Evolutionary conservation across 108 stramenopile species (phyloP).

Genomic region (Craspedostauros australis): DNA sequence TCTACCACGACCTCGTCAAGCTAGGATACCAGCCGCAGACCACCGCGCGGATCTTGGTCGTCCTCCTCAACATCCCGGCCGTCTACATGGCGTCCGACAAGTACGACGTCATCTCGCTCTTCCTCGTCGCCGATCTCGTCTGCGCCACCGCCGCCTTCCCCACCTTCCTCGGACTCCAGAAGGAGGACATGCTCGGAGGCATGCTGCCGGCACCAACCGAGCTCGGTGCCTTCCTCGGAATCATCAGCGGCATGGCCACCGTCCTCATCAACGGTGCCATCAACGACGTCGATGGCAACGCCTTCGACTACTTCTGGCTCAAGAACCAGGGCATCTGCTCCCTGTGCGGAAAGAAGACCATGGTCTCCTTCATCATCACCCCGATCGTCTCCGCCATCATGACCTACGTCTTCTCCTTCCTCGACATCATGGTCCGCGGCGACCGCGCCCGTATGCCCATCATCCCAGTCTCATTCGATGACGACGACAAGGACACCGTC

Average conservation of each 20-base stretch:
- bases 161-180: slow-evolving; percentile 62
- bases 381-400: slow-evolving; percentile 43
- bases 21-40: slow-evolving; percentile 35
- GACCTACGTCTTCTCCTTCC: slow-evolving; percentile 47
- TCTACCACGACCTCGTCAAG: slow-evolving; percentile 48
- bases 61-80: slow-evolving; percentile 57
- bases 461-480: slow-evolving; percentile 28
- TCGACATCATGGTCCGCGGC: slow-evolving; percentile 60
- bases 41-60: slow-evolving; percentile 37
- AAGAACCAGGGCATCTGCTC: slow-evolving; percentile 54
- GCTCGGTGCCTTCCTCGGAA: slow-evolving; percentile 60
- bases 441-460: slow-evolving; percentile 49
- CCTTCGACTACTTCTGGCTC: slow-evolving; percentile 74
- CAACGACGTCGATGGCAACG: slow-evolving; percentile 43
- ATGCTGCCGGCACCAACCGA: slow-evolving; percentile 66
- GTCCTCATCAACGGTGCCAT: slow-evolving; percentile 63
- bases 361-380: slow-evolving; percentile 73
- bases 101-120: slow-evolving; percentile 62
- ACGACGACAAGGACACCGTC: slow-evolving; percentile 2
- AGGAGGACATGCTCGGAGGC: slow-evolving; percentile 40
- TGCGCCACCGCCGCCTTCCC: slow-evolving; percentile 70
- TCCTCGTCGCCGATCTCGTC: slow-evolving; percentile 77
- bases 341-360: slow-evolving; percentile 63
- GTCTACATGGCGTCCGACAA: slow-evolving; percentile 44
- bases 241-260: slow-evolving; percentile 48